Evolutionary conservation across 495 filamentous ascomycete species (phyloP).

Genomic region (Pseudoneurospora amorphoporcata): DNA sequence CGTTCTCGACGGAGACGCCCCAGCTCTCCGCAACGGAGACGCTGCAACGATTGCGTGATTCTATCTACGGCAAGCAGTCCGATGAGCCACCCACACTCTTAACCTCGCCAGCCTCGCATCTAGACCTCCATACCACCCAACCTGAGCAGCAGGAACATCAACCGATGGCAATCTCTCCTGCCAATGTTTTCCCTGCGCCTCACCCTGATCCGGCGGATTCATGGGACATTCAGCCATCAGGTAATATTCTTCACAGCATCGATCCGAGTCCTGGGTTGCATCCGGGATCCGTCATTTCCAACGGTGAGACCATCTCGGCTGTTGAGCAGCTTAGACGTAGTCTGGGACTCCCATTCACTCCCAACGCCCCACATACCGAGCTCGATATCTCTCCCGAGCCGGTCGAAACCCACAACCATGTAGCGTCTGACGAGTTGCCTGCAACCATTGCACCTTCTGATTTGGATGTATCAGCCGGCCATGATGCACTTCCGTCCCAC

Average conservation of each 20-base stretch:
- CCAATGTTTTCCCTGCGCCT: background rate
- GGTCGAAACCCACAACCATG: background rate
- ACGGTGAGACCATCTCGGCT: constrained; percentile 3
- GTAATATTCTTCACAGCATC: background rate
- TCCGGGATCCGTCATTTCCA: background rate
- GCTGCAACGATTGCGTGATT: background rate
- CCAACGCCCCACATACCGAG: background rate
- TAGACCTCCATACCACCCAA: background rate
- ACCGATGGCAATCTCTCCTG: background rate
- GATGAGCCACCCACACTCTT: background rate
- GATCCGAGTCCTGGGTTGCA: background rate
- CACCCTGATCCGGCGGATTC: background rate
- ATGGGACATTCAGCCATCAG: constrained; percentile 1
- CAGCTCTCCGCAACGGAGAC: background rate
- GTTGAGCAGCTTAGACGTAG: constrained; percentile 2
- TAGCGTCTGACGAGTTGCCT: constrained; percentile 7
- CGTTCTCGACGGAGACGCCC: background rate
- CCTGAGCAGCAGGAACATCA: background rate
- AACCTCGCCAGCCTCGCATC: background rate
- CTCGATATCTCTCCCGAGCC: background rate
- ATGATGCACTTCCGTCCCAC: constrained; percentile 10
- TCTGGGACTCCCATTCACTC: background rate
- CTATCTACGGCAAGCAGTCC: background rate
- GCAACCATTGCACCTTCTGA: constrained; percentile 29
- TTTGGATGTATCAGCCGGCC: constrained; percentile 24